Base-by-base conservation (phyloP, 139 green algal genomes). In the Micromonas commoda region DNA sequence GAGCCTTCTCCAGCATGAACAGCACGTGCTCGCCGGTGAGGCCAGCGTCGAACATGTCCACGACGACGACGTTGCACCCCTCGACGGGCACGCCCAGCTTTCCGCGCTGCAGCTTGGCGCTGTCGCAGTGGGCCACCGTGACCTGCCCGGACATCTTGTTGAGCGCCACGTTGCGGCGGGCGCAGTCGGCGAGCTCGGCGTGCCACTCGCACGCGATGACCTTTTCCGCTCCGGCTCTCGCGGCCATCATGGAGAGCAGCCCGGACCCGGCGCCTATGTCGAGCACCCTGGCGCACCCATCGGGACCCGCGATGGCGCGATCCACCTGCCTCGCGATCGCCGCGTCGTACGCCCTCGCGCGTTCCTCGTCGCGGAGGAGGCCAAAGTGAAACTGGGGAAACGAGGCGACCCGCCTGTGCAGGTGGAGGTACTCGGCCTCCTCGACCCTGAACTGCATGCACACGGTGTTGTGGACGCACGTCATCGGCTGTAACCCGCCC, bases 401-500 rank as follows among this genome's bases (percentile, higher is more conserved):
- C 52, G 80, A 80, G 28, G 87, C 82, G 45, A 93, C 88, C 16
- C 60, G 64, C 39, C 84, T 88, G 24, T 64, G 63, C 20, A 92
- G 74, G 77, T 90, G 64, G 21, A 87, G 51, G 74, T 90, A 91
- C 61, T 92, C 89, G 0, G 87, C 86, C 3, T 82, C 76, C 71
- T 89, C 85, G 6, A 92, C 80, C 32, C 89, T 84, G 71, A 92
- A 93, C 31, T 79, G 79, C 77, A 89, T 73, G 51, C 80, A 45
- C 61, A 93, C 88, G 23, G 90, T 93, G 76, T 93, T 94, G 82
- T 93, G 88, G 28, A 78, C 79, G 32, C 82, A 86, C 28, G 81
- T 66, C 37, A 95, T 39, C 0, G 85, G 86, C 39, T 90, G 34
- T 4, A 88, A 78, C 1, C 71, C 28, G 1, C 87, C 90, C 1